Base-by-base conservation (phyloP, 129 eudicot genomes). In the Tanacetum coccineum region DNA sequence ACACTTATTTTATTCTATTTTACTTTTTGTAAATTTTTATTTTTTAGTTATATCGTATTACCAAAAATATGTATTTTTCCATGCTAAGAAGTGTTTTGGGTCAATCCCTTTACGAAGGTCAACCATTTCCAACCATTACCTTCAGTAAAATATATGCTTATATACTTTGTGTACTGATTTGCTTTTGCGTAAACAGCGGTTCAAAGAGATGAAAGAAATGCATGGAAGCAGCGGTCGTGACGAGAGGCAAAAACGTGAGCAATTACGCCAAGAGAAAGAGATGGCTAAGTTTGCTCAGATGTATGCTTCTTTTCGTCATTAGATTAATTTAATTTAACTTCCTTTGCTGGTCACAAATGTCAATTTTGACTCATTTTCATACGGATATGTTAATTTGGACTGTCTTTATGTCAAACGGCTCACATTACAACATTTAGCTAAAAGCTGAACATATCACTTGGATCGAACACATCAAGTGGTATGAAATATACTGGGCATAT, bases 151-250 rank as follows among this genome's bases (percentile, higher is more conserved):
- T 40, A 0, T 22, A 54, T 42, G 42, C 12, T 11, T 59, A 40
- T 15, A 20, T 30, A 53, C 3, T 36, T 61, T 25, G 25, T 25
- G 42, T 36, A 15, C 19, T 54, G n/a, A 59, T 13, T 39, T 49
- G 56, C 51, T 48, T 53, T 64, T 32, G 9, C 60, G 32, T 14
- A 70, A 72, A 58, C 79, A 93, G 96, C 84, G 99, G 18, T 93
- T 93, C 56, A 93, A 93, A 73, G 90, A 93, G 81, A 93, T 93
- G 99, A 89, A 82, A 80, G 99, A 93, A 59, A 89, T 89, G 99
- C 99, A 93, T 77, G 96, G 99, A 79, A 82, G 82, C 59, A 89
- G 90, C 83, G 78, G 82, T 70, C 95, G 93, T 14, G 96, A 93
- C 68, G 99, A 89, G 66, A 85, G 99, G 70, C 96, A 84, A 76